Conservation (phyloP, 2,329 filamentous ascomycete species). For the Pezicula neosporulosa region DNA sequence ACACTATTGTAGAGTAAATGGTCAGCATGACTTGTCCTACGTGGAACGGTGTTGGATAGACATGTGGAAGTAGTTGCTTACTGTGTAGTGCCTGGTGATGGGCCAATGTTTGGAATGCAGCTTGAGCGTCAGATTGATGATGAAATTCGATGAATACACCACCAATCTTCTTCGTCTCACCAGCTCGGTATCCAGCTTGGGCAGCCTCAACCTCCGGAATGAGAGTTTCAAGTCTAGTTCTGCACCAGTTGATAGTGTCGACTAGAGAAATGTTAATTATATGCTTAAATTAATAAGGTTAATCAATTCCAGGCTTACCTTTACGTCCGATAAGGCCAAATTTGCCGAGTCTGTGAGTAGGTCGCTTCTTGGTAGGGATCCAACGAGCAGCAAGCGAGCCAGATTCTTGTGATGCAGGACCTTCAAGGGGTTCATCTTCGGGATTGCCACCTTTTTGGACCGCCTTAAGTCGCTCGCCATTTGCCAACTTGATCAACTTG, state of each 20-base stretch:
- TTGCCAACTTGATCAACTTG: slow-evolving; percentile 76
- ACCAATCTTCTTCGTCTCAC: slow-evolving; percentile 53
- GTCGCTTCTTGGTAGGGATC: slow-evolving; percentile 70
- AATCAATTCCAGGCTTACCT: slow-evolving; percentile 3
- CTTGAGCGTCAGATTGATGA: slow-evolving; percentile 78
- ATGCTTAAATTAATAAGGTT: no score
- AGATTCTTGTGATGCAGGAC: slow-evolving; percentile 60
- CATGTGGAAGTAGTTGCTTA: slow-evolving; percentile 30
- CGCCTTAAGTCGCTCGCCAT: slow-evolving; percentile 65
- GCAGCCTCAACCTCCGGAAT: slow-evolving; percentile 67
- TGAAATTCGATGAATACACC: slow-evolving; percentile 91
- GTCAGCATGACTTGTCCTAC: no score
- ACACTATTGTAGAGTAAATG: slow-evolving; percentile 40
- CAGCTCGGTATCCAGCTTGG: slow-evolving; percentile 63
- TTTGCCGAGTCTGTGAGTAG: slow-evolving; percentile 69
- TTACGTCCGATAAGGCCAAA: slow-evolving; percentile 75
- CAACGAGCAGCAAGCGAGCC: slow-evolving; percentile 71
- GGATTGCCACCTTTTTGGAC: slow-evolving; percentile 55
- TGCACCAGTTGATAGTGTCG: slow-evolving; percentile 89
- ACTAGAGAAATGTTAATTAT: slow-evolving; percentile 39
- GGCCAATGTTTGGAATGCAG: slow-evolving; percentile 79
- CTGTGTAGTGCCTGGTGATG: slow-evolving; percentile 79
- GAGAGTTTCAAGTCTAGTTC: slow-evolving; percentile 71
- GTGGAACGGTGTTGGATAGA: no score
- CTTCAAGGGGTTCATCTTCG: slow-evolving; percentile 37